A percentile compares a stretch with the other conserved stretches of the same genome.
phyloP scores from a whole-genome alignment of 306 rosid genomes.

The Gynostemma pentaphyllum region DNA sequence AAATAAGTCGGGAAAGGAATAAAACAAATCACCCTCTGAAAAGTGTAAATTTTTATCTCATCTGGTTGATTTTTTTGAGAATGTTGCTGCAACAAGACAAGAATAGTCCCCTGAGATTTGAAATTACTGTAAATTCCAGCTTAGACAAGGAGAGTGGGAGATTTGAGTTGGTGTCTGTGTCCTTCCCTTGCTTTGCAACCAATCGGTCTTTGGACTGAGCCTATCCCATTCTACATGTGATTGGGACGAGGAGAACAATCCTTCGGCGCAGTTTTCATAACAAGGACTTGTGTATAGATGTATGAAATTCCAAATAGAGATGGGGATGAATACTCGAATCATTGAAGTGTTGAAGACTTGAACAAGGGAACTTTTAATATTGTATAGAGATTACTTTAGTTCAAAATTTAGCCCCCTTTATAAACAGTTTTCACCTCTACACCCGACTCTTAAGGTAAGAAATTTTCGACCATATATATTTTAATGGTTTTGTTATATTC shows the following conservation, averaged over 20 bases:
- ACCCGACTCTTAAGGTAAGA: neutral
- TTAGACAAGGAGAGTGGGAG: constrained; percentile 49
- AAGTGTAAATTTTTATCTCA: constrained; percentile 23
- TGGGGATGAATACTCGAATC: neutral
- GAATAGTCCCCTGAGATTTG: constrained; percentile 54
- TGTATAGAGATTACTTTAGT: neutral
- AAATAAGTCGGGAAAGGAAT: constrained; percentile 3
- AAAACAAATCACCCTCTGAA: constrained; percentile 14
- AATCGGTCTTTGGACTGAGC: constrained; percentile 8
- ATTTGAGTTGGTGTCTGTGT: constrained; percentile 55
- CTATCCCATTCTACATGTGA: neutral
- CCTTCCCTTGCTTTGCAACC: constrained; percentile 40
- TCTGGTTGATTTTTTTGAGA: constrained; percentile 65
- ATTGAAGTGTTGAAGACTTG: too few relatives aligned
- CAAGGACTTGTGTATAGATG: neutral
- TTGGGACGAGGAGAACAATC: neutral
- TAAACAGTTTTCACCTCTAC: neutral
- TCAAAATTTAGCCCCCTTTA: neutral
- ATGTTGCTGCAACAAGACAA: constrained; percentile 51
- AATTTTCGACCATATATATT: neutral
- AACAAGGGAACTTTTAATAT: neutral
- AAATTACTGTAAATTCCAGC: constrained; percentile 34
- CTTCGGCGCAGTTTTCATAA: neutral
- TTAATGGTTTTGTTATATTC: neutral
- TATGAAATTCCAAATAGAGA: neutral